Base-by-base conservation (phyloP, 306 rosid genomes). In the Ziziphus jujuba region DNA sequence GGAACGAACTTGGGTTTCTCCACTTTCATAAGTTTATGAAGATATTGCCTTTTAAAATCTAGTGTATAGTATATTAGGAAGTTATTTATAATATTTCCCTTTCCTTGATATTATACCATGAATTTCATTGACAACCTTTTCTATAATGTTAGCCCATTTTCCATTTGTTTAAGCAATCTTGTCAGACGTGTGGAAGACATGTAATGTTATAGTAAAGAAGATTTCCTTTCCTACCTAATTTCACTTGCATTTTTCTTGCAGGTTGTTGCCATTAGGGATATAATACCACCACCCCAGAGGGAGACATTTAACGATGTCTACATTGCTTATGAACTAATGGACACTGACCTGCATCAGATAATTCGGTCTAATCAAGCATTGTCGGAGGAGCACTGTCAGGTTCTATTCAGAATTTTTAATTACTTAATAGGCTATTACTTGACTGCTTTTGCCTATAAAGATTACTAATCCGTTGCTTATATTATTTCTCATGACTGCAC, bases 331-430 rank as follows among this genome's bases (percentile, higher is more conserved):
- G 98, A 92, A 84, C 85, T 92, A n/a, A 89, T 92, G 98, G 98
- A 92, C 82, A 92, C 98, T 57, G 98, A 92, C 76, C 88, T 92
- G 70, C 95, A 92, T 71, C 98, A 92, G 73, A 92, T 89, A 47
- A 92, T 92, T 72, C 96, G 96, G 40, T 92, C 98, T 62, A 92
- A 89, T 58, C 98, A 92, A 84, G 87, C 81, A 2, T 78, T 92
- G 67, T 92, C 98, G 0, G 98, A 92, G 87, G 98, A 92, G 88
- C 98, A 92, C 67, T 92, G 98, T 78, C 98, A 92, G 92, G 98
- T 92, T 40, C 53, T 56, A 48, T 55, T 76, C 51, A 62, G 67
- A 17, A 36, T 21, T 70, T 47, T 17, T 44, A 17, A 61, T 16
- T 50, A 23, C 68, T 28, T 65, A 21, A 16, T 50, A 50, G 1